These are phyloP conservation scores for Colletotrichum trifolii DNA, from an alignment of 2,329 filamentous ascomycete genomes.

Conservation along the genomic window DNA sequence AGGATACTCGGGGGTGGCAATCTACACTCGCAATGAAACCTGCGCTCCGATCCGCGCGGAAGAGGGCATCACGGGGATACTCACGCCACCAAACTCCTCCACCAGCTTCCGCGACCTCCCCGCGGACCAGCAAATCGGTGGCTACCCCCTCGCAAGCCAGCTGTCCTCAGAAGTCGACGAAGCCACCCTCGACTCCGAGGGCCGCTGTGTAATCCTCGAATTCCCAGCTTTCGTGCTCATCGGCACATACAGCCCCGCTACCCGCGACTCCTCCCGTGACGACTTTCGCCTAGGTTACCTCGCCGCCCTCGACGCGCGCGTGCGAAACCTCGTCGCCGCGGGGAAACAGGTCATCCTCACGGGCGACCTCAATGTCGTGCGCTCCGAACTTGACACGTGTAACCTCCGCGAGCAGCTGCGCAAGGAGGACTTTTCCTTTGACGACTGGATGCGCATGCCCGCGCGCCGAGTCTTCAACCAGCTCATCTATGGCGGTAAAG, in stretches of 20 bases:
- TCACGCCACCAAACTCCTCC: conserved; percentile 78
- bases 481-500: conserved; percentile 78
- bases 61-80: conserved; percentile 88
- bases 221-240: conserved; percentile 95
- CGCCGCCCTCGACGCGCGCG: conserved; percentile 80
- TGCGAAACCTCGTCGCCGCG: conserved; percentile 82
- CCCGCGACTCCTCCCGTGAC: conserved; percentile 84
- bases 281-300: conserved; percentile 86
- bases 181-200: conserved; percentile 84
- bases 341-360: conserved; percentile 89
- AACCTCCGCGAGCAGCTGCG: conserved; percentile 76
- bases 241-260: conserved; percentile 92
- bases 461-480: conserved; percentile 86
- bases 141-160: conserved; percentile 81
- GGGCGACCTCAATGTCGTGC: conserved; percentile 87
- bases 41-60: conserved; percentile 91
- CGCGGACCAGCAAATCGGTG: conserved; percentile 81
- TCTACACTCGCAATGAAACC: conserved; percentile 89
- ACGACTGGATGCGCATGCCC: conserved; percentile 79
- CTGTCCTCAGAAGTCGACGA: conserved; percentile 74
- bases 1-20: conserved; percentile 96
- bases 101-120: conserved; percentile 81
- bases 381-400: conserved; percentile 79
- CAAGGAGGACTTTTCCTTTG: conserved; percentile 74
- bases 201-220: conserved; percentile 89